Conservation (phyloP, 2,329 filamentous ascomycete species). For the Fusarium sp. region DNA sequence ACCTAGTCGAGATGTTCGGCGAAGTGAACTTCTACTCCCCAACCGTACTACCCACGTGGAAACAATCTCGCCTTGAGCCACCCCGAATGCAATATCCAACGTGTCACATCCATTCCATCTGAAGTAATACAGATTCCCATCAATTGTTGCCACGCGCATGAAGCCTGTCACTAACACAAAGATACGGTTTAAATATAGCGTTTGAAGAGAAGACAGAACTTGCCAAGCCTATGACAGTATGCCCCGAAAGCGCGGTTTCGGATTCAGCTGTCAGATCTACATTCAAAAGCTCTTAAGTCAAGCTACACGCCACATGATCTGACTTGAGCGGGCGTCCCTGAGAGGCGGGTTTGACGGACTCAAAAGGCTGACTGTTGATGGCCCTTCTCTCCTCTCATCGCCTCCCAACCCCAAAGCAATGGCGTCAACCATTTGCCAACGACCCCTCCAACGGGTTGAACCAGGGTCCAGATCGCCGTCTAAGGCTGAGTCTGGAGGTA, state of each 20-base stretch:
- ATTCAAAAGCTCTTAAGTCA: rapidly evolving
- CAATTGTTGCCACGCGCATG: neutral
- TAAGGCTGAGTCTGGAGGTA: neutral
- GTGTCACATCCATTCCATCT: neutral
- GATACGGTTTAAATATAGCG: no score
- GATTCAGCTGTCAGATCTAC: neutral
- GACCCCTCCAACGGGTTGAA: no score
- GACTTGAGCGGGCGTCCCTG: rapidly evolving
- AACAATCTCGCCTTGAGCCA: neutral
- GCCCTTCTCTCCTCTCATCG: no score
- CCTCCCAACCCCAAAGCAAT: neutral
- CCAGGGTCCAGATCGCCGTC: neutral
- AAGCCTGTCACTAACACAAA: neutral
- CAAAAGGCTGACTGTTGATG: neutral
- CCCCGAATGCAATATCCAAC: rapidly evolving
- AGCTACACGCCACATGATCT: neutral
- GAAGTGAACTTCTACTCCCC: neutral
- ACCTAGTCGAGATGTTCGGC: neutral
- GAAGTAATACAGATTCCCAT: neutral
- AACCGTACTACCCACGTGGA: neutral
- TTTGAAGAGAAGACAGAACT: no score
- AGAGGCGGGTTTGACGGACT: neutral
- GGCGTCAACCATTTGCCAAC: neutral
- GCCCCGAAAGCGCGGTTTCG: no score
- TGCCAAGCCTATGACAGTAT: neutral